Percentiles rank a stretch among this genome's conserved stretches.
These are phyloP conservation scores for Mycena filopes DNA, from an alignment of 768 basidiomycete species.

Conservation along the genomic window DNA sequence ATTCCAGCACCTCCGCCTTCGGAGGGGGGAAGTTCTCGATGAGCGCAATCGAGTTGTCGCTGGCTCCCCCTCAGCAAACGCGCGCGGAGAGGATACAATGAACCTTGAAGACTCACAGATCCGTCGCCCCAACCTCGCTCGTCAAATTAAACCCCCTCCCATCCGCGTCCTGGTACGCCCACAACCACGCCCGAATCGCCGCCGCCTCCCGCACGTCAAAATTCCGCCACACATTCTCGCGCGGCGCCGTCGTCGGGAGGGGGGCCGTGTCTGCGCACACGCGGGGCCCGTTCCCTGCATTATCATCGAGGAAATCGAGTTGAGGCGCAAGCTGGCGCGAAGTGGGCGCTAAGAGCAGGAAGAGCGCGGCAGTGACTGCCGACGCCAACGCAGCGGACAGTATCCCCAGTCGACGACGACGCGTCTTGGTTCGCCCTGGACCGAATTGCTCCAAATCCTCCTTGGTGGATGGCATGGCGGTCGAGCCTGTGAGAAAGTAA, in stretches of 20 bases:
- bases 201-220: conserved; percentile 31
- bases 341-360: conserved; percentile 18
- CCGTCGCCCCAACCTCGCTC: conserved; percentile 19
- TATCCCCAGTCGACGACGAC: conserved; percentile 16
- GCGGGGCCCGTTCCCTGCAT: too few relatives aligned
- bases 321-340: too few relatives aligned
- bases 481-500: conserved; percentile 6
- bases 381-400: conserved; percentile 16
- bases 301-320: conserved; percentile 12
- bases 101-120: conserved; percentile 22
- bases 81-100: background rate
- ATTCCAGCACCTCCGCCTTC: conserved; percentile 29
- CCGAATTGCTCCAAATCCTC: too few relatives aligned
- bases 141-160: conserved; percentile 26
- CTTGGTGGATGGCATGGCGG: conserved; percentile 18
- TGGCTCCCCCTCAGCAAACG: background rate
- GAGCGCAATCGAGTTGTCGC: conserved; percentile 29
- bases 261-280: conserved; percentile 28
- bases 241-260: conserved; percentile 25
- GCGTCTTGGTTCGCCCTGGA: conserved; percentile 9
- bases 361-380: conserved; percentile 12
- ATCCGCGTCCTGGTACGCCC: conserved; percentile 17
- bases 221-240: conserved; percentile 33
- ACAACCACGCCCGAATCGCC: conserved; percentile 30
- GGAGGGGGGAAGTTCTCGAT: conserved; percentile 31